Percentiles rank a stretch among this genome's conserved stretches.
Evolutionary conservation across 805 yeast genomes (phyloP).

Genomic region (Lipomyces chichibuensis): DNA sequence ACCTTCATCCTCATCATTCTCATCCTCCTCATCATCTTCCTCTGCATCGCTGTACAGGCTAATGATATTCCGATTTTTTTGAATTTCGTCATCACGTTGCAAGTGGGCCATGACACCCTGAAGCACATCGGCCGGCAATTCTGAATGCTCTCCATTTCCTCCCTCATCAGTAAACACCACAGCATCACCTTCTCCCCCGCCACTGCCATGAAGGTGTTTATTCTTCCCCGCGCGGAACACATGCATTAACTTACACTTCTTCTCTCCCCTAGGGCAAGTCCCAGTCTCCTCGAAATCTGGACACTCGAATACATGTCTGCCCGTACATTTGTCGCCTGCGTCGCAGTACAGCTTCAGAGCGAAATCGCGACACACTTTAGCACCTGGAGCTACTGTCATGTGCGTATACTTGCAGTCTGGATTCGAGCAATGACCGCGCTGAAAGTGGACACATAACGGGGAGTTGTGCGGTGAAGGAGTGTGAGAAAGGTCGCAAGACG

Average conservation of each 20-base stretch:
- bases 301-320: slow-evolving; percentile 63
- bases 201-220: slow-evolving; percentile 34
- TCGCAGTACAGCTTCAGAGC: slow-evolving; percentile 71
- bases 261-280: slow-evolving; percentile 55
- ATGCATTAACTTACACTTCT: slow-evolving; percentile 59
- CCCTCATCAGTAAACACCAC: slow-evolving; percentile 34
- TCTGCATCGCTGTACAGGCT: slow-evolving; percentile 8
- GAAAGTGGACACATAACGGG: slow-evolving; percentile 59
- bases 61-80: neutral
- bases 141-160: slow-evolving; percentile 28
- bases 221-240: slow-evolving; percentile 42
- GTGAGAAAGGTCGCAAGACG: slow-evolving; percentile 60
- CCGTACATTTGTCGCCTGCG: slow-evolving; percentile 60
- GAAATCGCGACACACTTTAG: slow-evolving; percentile 66
- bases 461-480: slow-evolving; percentile 61
- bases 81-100: slow-evolving; percentile 26
- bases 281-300: slow-evolving; percentile 72
- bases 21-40: slow-evolving; percentile 34
- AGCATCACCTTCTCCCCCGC: slow-evolving; percentile 20
- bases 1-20: slow-evolving; percentile 32
- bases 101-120: slow-evolving; percentile 30
- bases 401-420: slow-evolving; percentile 56
- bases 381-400: slow-evolving; percentile 49
- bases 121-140: slow-evolving; percentile 25
- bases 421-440: slow-evolving; percentile 54